Base-by-base conservation (phyloP, 441 rosid genomes). In the Pelargonium citronellum region DNA sequence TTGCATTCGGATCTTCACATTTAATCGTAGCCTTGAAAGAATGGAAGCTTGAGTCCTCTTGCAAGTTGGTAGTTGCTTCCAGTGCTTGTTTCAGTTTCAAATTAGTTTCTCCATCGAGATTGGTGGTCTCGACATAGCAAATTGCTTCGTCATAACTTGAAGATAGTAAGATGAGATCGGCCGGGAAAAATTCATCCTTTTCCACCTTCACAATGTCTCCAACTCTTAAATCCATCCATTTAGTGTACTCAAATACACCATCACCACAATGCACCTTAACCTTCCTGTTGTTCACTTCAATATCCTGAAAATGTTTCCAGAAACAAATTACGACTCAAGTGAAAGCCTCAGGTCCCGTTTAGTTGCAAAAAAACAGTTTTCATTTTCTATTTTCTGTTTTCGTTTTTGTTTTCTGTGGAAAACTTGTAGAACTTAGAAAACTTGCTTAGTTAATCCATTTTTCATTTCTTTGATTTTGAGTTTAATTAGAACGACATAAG, bases 1-100 rank as follows among this genome's bases (percentile, higher is more conserved):
- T 94, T 1, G 96, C 91, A 73, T 94, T 94, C 0, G 97, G 99
- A 75, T 94, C 99, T 85, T 94, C 99, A 37, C 97, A 94, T 74
- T 82, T 87, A 62, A 91, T 78, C 10, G 85, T 30, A 71, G 90
- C 92, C 70, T 83, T 90, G 76, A 91, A 91, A 64, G 85, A 75
- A 34, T 57, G 69, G 72, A 89, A 90, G 77, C 74, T 72, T 0
- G 83, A 77, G 17, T 91, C 96, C 44, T 89, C 92, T 0, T 80
- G 82, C 72, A 89, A 22, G 13, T 75, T 80, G 27, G 84, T 79
- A 53, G 97, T 91, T 6, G 75, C 83, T 30, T 90, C 91, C 0
- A 85, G 78, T 58, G 91, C 92, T 82, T 90, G 96, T 72, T 91
- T 94, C 16, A 87, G 77, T 74, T 94, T 94, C 84, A 94, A 71